Percentiles rank a stretch among this genome's conserved stretches.
Conservation (phyloP, 257 asterid genomes). For the Solanum bukasovii region DNA sequence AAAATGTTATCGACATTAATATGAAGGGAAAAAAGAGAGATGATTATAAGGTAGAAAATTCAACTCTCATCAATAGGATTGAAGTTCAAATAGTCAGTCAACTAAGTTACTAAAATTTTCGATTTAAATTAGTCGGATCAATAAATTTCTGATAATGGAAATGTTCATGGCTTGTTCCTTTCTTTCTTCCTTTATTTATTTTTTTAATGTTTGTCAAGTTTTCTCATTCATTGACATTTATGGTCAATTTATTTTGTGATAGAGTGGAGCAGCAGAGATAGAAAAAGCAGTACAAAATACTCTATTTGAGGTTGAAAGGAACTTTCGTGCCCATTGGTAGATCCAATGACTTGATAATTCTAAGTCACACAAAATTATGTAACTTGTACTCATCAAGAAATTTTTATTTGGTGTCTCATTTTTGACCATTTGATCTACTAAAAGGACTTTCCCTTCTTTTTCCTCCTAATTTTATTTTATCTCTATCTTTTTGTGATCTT, state of each 20-base stretch:
- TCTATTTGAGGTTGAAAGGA: slow-evolving; percentile 32
- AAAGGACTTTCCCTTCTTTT: neutral
- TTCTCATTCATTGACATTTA: neutral
- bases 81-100: too few relatives aligned
- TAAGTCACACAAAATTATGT: neutral
- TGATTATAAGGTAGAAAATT: neutral
- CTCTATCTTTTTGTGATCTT: neutral
- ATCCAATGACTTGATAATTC: neutral
- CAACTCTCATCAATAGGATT: too few relatives aligned
- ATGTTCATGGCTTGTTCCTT: neutral
- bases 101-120: too few relatives aligned
- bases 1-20: neutral
- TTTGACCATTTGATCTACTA: neutral
- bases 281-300: slow-evolving; percentile 30
- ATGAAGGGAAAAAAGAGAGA: neutral
- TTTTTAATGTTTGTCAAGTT: neutral
- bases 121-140: neutral
- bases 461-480: neutral
- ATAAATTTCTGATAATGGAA: neutral
- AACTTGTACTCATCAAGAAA: neutral
- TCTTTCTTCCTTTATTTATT: neutral
- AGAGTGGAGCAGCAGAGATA: slow-evolving; percentile 26
- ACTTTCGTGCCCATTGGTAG: neutral
- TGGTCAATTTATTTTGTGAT: neutral
- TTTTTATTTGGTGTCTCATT: neutral